Percentiles rank a stretch among this genome's conserved stretches.
phyloP scores from a whole-genome alignment of 2,329 filamentous ascomycete genomes.

The Ophiocordyceps camponoti-saundersi region DNA sequence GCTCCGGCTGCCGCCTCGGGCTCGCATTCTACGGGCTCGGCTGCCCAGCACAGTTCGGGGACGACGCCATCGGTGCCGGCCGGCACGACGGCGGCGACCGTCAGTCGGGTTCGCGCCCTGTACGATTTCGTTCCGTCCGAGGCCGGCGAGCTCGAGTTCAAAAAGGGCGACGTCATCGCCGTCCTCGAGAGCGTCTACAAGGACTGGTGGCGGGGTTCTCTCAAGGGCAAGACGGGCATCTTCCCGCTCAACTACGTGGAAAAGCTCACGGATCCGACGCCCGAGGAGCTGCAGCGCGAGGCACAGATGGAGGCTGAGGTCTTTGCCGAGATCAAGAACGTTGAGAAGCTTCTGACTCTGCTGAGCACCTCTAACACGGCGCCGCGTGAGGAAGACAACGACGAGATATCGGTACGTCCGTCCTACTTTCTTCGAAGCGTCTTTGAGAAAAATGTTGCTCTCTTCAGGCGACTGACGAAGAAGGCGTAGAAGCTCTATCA shows the following conservation, averaged over 20 bases:
- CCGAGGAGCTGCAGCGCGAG: conserved; percentile 85
- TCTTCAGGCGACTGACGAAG: conserved; percentile 3
- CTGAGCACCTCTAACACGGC: conserved; percentile 74
- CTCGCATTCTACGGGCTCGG: conserved; percentile 14
- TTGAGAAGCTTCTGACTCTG: conserved; percentile 62
- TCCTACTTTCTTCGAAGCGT: too few species aligned
- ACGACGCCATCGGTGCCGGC: conserved; percentile 44
- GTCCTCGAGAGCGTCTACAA: conserved; percentile 97
- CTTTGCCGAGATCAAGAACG: conserved; percentile 47
- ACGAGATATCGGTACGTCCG: conserved; percentile 68
- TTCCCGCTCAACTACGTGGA: conserved; percentile 98
- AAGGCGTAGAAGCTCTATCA: conserved; percentile 57
- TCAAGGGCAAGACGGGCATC: conserved; percentile 89
- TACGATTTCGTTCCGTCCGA: conserved; percentile 94
- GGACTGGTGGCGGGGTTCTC: conserved; percentile 96
- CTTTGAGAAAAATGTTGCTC: not conserved
- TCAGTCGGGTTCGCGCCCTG: conserved; percentile 81
- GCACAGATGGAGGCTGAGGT: conserved; percentile 79
- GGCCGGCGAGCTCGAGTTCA: conserved; percentile 85
- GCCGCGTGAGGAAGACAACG: conserved; percentile 76
- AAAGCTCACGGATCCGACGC: conserved; percentile 86
- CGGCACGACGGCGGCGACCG: conserved; percentile 88
- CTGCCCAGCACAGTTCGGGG: conserved; percentile 22
- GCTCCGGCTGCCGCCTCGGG: conserved; percentile 14
- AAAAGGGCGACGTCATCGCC: conserved; percentile 92